These are phyloP conservation scores for Hypoxylon rickii DNA, from an alignment of 495 filamentous ascomycete species.

Conservation along the genomic window DNA sequence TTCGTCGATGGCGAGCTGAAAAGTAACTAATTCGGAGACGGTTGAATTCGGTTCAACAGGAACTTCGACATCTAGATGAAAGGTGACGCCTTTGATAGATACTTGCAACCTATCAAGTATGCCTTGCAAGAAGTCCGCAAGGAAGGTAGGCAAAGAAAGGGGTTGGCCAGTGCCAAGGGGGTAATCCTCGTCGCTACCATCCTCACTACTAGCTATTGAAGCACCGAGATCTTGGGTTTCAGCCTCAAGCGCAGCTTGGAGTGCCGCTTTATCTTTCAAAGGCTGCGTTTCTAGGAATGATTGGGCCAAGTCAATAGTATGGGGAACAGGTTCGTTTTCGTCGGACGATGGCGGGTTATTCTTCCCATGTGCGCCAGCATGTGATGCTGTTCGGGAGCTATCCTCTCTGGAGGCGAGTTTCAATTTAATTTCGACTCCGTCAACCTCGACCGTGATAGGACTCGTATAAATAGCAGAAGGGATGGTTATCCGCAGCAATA, in stretches of 20 bases:
- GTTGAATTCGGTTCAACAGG: constrained; percentile 62
- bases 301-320: constrained; percentile 80
- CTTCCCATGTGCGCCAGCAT: constrained; percentile 34
- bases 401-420: constrained; percentile 44
- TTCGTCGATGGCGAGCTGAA: constrained; percentile 67
- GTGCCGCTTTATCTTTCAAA: constrained; percentile 68
- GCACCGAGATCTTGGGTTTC: constrained; percentile 67
- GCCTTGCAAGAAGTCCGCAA: constrained; percentile 82
- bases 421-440: constrained; percentile 75
- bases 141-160: constrained; percentile 76
- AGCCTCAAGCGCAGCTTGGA: constrained; percentile 74
- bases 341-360: constrained; percentile 31
- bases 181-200: constrained; percentile 68
- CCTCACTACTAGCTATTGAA: constrained; percentile 57
- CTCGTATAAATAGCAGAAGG: constrained; percentile 81
- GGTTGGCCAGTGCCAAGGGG: constrained; percentile 73
- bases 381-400: constrained; percentile 10
- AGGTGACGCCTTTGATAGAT: constrained; percentile 60
- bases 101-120: constrained; percentile 80
- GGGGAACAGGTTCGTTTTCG: constrained; percentile 62
- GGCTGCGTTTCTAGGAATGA: constrained; percentile 87
- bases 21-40: constrained; percentile 59
- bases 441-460: constrained; percentile 74
- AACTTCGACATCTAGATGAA: constrained; percentile 66
- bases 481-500: constrained; percentile 73